A percentile compares a stretch with the other conserved stretches of the same genome.
Conservation (phyloP, 192 early-diverging fungal genomes). For the Coemansia sp. region DNA sequence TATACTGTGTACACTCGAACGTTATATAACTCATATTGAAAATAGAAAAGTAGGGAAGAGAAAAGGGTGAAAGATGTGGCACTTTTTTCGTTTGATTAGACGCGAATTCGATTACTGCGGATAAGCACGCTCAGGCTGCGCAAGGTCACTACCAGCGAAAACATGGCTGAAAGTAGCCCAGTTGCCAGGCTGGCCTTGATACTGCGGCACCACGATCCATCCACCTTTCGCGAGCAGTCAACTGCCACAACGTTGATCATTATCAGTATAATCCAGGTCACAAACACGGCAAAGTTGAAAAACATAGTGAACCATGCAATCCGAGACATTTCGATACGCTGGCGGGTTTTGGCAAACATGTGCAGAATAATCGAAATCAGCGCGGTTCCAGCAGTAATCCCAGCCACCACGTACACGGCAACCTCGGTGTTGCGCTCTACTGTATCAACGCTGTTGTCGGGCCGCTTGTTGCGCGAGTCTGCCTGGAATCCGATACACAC, state of each 20-base stretch:
- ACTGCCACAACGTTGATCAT: constrained; percentile 44
- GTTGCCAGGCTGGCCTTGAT: constrained; percentile 36
- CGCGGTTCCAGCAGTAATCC: constrained; percentile 27
- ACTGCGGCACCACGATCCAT: constrained; percentile 40
- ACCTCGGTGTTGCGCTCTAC: constrained; percentile 32
- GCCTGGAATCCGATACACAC: constrained; percentile 42
- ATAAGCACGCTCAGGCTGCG: constrained; percentile 44
- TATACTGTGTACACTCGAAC: not conserved
- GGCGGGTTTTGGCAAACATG: constrained; percentile 33
- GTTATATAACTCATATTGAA: not conserved
- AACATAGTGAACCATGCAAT: constrained; percentile 30
- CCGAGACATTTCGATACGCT: constrained; percentile 26
- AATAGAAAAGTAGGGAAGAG: not conserved
- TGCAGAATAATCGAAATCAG: constrained; percentile 28
- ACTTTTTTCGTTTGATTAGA: constrained; percentile 13
- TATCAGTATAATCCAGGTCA: constrained; percentile 39
- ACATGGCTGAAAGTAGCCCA: constrained; percentile 40
- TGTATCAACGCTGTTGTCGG: constrained; percentile 5
- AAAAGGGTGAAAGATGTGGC: not conserved
- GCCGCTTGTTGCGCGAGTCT: constrained; percentile 26
- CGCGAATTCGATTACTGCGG: constrained; percentile 27
- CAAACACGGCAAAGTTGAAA: constrained; percentile 41
- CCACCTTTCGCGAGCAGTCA: constrained; percentile 35
- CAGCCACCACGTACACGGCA: constrained; percentile 29
- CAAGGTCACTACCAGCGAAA: constrained; percentile 36